Conservation (phyloP, 2,329 filamentous ascomycete species). For the Ophiocordyceps polyrhachis-furcata region DNA sequence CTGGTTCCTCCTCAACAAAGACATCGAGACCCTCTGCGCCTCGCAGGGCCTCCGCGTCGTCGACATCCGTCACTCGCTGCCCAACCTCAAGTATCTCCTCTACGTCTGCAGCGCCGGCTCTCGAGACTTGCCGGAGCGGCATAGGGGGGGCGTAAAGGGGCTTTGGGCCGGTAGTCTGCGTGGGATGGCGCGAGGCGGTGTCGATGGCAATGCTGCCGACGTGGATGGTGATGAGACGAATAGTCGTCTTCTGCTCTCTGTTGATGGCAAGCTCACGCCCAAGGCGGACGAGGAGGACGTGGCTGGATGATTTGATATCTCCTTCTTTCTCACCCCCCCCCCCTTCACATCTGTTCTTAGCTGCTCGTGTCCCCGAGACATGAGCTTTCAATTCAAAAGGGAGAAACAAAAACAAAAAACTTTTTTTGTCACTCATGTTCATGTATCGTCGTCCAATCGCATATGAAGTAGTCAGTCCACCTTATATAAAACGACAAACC, state of each 20-base stretch:
- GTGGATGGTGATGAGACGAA: too few relatives aligned
- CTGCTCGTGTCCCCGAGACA: background rate
- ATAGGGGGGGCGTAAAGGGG: slow-evolving; percentile 40
- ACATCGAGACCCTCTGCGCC: slow-evolving; percentile 56
- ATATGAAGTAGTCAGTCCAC: too few relatives aligned
- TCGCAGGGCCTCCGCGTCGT: slow-evolving; percentile 59
- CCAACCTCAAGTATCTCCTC: slow-evolving; percentile 82
- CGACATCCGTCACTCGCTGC: slow-evolving; percentile 79
- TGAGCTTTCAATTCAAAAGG: too few relatives aligned
- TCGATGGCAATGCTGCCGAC: background rate
- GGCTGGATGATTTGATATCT: slow-evolving; percentile 1
- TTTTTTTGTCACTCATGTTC: too few relatives aligned
- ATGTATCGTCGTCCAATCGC: too few relatives aligned
- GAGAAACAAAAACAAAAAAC: too few relatives aligned
- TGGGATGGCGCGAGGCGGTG: slow-evolving; percentile 4
- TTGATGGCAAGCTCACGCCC: slow-evolving; percentile 27
- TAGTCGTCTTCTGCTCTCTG: slow-evolving; percentile 9
- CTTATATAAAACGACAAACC: too few relatives aligned
- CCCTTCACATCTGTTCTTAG: background rate
- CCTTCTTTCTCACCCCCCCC: background rate
- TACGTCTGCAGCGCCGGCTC: slow-evolving; percentile 74
- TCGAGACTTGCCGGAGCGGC: slow-evolving; percentile 41
- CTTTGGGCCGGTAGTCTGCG: slow-evolving; percentile 32
- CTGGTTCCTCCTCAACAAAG: slow-evolving; percentile 91
- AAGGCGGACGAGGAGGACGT: slow-evolving; percentile 35